Evolutionary conservation across 108 stramenopile species (phyloP).

Genomic region (Nitzschia palea): DNA sequence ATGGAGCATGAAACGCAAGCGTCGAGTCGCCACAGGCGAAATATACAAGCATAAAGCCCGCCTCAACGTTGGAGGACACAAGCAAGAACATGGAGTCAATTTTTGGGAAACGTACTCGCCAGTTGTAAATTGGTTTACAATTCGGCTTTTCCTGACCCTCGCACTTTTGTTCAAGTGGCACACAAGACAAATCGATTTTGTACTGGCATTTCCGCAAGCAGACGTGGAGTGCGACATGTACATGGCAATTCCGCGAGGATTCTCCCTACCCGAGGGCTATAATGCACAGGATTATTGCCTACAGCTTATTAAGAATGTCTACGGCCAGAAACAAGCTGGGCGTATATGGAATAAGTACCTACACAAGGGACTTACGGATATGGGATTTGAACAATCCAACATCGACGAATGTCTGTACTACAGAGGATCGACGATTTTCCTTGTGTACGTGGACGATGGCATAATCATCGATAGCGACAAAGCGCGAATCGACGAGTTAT

Average conservation of each 20-base stretch:
- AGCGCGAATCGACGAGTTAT: neutral
- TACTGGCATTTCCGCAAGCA: slow-evolving; percentile 30
- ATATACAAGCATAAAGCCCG: slow-evolving; percentile 13
- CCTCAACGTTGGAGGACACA: neutral
- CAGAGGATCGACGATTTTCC: slow-evolving; percentile 32
- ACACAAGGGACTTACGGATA: slow-evolving; percentile 1
- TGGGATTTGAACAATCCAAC: slow-evolving; percentile 38
- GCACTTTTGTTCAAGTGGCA: slow-evolving; percentile 25
- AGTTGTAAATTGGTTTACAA: slow-evolving; percentile 46
- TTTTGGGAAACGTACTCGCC: slow-evolving; percentile 45
- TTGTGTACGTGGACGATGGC: slow-evolving; percentile 46
- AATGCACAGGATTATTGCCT: slow-evolving; percentile 19
- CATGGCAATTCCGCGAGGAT: slow-evolving; percentile 10
- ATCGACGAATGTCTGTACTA: slow-evolving; percentile 56
- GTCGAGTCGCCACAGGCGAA: slow-evolving; percentile 28
- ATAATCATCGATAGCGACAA: slow-evolving; percentile 36
- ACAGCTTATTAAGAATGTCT: slow-evolving; percentile 31
- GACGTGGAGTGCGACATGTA: neutral
- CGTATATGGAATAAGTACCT: slow-evolving; percentile 42
- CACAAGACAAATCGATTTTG: slow-evolving; percentile 50
- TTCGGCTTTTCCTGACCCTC: slow-evolving; percentile 36
- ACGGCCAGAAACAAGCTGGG: slow-evolving; percentile 46
- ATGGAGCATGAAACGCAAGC: slow-evolving; percentile 53
- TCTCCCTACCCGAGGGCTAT: neutral
- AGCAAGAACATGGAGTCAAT: neutral